These are phyloP conservation scores for Suillus clintonianus DNA, from an alignment of 768 basidiomycete species.

Conservation along the genomic window DNA sequence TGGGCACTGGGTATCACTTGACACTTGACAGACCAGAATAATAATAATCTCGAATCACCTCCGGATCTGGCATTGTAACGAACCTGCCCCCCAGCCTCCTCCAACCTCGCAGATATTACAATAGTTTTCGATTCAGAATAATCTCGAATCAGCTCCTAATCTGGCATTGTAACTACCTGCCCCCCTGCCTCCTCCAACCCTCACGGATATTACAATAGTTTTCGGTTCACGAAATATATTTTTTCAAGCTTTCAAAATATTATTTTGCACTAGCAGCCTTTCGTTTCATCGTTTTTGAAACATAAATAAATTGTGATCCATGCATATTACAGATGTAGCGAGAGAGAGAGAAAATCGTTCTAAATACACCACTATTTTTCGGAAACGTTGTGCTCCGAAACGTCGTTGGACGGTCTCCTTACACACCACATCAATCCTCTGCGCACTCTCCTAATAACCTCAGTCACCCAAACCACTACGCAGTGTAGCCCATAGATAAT, in stretches of 20 bases:
- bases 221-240: neutral
- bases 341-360: neutral
- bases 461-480: constrained; percentile 11
- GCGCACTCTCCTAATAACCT: constrained; percentile 7
- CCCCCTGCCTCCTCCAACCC: neutral
- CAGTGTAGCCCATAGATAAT: constrained; percentile 53
- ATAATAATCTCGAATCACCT: neutral
- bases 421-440: constrained; percentile 14
- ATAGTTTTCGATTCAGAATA: neutral
- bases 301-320: neutral
- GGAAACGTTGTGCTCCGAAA: neutral
- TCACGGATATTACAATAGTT: neutral
- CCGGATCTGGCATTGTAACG: neutral
- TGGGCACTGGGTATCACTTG: neutral
- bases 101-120: neutral
- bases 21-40: neutral
- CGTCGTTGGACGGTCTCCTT: neutral
- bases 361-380: neutral
- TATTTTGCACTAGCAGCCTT: neutral
- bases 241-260: neutral
- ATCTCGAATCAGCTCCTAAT: neutral
- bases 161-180: neutral
- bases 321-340: neutral
- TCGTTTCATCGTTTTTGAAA: neutral
- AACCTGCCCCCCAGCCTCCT: neutral